Evolutionary conservation across 345 rosid genomes (phyloP), one percentile per base, ranked within the genome.

Genomic region (Excoecaria agallocha): DNA sequence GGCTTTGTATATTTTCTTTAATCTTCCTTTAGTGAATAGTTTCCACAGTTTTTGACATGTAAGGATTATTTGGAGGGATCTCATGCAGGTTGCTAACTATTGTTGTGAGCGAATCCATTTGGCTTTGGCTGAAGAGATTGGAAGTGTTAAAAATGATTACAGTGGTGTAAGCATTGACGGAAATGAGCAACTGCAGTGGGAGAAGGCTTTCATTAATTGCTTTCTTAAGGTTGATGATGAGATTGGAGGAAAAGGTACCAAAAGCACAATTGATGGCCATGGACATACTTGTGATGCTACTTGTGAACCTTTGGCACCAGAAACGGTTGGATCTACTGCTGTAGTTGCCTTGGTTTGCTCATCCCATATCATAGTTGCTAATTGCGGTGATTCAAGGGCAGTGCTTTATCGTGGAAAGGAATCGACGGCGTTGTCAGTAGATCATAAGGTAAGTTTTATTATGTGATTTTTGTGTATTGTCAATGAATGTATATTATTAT

Each of bases 71-170:
- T 76, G 74, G 84, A 61, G 83, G 77, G 73, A 58, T 66, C 72
- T 82, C 56, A 24, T 80, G 90, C 74, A 78, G 77, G 81, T 78
- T 43, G 81, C 81, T 49, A 62, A 78, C 57, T 78, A 78, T 35
- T 78, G 81, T 61, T 70, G 59, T 9, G 77, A 68, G 10, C 64
- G 70, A 50, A 73, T 78, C 30, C 77, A 78, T 68, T 5, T 55
- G 58, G 81, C 81, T n/a, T 52, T 78, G 74, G 58, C 65, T 50
- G 81, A 78, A 68, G 81, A 78, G 74, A 43, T 78, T 68, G 77
- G 41, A 62, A 78, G 68, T 35, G 46, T 78, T 13, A 73, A 73
- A 68, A 73, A 68, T 62, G 12, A 60, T 68, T 50, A 8, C 17
- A 49, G 25, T 24, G 51, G 11, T 37, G 74, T 66, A n/a, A 68